Base-by-base conservation (phyloP, 1,284 basidiomycete species). In the Tranzscheliella williamsii region DNA sequence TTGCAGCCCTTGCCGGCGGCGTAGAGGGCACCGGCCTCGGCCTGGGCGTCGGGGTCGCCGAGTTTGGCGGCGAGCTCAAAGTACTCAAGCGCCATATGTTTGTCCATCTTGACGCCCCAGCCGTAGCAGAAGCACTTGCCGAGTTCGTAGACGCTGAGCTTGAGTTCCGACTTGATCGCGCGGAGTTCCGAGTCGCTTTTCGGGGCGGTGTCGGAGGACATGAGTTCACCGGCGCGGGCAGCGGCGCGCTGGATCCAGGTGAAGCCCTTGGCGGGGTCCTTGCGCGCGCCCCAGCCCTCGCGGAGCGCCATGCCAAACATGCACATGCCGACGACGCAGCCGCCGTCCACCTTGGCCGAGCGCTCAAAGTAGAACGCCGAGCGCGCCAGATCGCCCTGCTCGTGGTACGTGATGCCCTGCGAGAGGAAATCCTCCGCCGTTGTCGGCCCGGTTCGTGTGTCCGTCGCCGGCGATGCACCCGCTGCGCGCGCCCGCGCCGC, bases 121-220 rank as follows among this genome's bases (percentile, higher is more conserved):
- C 91, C 91, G 56, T 89, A 88, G 75, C 89, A 89, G 78, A 91
- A 92, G 75, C 90, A 91, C 76, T 91, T 89, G 2, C 89, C 91
- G 5, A 94, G 87, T 79, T 94, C 91, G 73, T 92, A 91, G 36
- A 93, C 88, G 2, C 90, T 89, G 22, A 93, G 81, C 27, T 92
- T 86, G 9, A 94, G 82, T 77, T 93, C 91, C 27, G 82, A 84
- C 46, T 79, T 81, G 16, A 83, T 81, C 0, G 81, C 82, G 24
- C 78, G 79, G 7, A 73, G 58, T 38, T 75, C 75, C 9, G 54
- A 60, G 27, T 76, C 71, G 38, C 73, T 78, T 43, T 80, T 79
- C 38, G 79, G 62, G 77, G 56, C 67, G 54, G 72, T 32, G 82
- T 82, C 56, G 24, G 21, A 24, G 31, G 90, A 88, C 51, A 92